Evolutionary conservation across 164 flowering plant species (phyloP).

Genomic region (Chimonanthus praecox): DNA sequence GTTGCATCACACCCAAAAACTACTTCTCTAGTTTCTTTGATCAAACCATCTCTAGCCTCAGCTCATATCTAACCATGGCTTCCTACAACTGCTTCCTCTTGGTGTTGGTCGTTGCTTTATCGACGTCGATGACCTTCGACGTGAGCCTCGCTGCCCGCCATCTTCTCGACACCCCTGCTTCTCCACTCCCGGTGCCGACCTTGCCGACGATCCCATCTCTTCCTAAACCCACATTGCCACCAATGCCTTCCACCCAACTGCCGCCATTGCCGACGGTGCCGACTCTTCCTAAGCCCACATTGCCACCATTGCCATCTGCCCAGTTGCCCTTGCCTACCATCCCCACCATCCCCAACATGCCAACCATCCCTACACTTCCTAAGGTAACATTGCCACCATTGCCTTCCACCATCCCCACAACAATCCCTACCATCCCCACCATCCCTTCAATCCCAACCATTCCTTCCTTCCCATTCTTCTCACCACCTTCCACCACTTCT

Average conservation of each 20-base stretch:
- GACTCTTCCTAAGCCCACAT: not conserved
- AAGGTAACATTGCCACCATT: conserved; percentile 1
- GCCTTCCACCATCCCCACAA: not conserved
- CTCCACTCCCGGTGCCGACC: not conserved
- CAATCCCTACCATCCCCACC: not conserved
- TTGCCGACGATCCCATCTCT: not conserved
- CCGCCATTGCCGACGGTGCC: not conserved
- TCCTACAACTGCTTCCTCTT: not conserved
- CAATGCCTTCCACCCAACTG: not conserved
- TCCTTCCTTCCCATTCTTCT: not conserved
- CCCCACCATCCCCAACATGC: not conserved
- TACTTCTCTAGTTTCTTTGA: not conserved
- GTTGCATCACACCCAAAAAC: too few species aligned
- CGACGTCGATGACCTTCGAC: not conserved
- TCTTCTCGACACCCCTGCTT: not conserved
- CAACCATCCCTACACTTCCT: not conserved
- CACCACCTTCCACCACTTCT: not conserved
- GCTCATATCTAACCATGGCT: not conserved
- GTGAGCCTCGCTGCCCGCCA: not conserved
- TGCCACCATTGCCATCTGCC: not conserved
- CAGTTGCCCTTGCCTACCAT: not conserved
- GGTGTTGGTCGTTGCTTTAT: not conserved
- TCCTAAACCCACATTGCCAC: not conserved
- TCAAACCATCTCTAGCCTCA: not conserved
- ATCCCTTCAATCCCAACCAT: not conserved